Evolutionary conservation across 2,329 filamentous ascomycete genomes (phyloP), one percentile per base, ranked within the genome.

Genomic region (Conoideocrella luteorostrata): DNA sequence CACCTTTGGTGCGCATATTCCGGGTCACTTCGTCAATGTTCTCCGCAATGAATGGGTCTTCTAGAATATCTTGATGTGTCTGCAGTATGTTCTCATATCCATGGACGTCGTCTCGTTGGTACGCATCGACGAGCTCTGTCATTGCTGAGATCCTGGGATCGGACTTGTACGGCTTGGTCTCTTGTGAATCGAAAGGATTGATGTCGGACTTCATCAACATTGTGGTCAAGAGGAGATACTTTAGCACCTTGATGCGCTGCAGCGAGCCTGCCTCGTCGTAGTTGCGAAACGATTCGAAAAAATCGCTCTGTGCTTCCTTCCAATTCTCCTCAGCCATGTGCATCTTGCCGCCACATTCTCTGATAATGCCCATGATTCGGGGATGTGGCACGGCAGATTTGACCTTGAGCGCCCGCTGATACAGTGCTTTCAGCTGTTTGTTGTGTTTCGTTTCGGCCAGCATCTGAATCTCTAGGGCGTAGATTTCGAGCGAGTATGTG

Each of bases 271-370:
- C 93, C 71, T 98, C 93, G 62, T 98, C 93, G 68, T 97, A 98
- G 69, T 96, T 97, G 45, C 90, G 86, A 72, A 98, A 98, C 1
- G 91, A 95, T 64, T 98, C 93, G 65, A 96, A 96, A 66, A 98
- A 98, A 70, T 97, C 93, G 56, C 83, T 91, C 67, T 97, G 90
- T 1, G 93, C 93, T 58, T 90, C 88, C 63, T 93, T 88, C 93
- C 93, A 98, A 63, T 97, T 97, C 70, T 97, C 93, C 73, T 98
- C 93, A 64, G 87, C 93, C 93, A 98, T 97, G 70, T 97, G 90
- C 93, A 98, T 98, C 74, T 98, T 98, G 56, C 93, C 93, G 57
- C 93, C 93, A 62, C 93, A 98, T 69, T 98, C 93, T 43, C 91
- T 85, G 60, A 98, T 98, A 63, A 98, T 91, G 41, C 93, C 93